These are phyloP conservation scores for Rubia balearica DNA, from an alignment of 305 asterid species.

Conservation along the genomic window DNA sequence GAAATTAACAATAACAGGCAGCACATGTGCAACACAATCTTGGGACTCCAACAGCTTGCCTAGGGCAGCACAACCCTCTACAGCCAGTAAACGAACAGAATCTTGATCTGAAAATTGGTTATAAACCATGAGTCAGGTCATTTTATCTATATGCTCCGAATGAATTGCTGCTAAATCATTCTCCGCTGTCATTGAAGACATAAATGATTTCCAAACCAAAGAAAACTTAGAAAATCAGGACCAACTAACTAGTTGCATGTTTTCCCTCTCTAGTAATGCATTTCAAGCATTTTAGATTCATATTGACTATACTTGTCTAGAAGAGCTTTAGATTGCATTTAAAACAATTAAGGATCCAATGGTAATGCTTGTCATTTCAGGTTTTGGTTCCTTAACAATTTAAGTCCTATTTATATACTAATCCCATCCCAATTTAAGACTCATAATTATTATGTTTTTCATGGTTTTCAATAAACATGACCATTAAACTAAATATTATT, in stretches of 20 bases:
- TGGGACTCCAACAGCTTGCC: constrained; percentile 85
- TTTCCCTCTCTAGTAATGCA: not conserved
- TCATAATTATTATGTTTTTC: not conserved
- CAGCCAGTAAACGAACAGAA: constrained; percentile 88
- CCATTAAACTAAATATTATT: too few species aligned
- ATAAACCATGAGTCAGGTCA: not conserved
- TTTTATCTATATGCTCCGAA: not conserved
- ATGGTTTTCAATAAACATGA: not conserved
- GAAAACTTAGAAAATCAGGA: not conserved
- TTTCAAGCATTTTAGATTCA: not conserved
- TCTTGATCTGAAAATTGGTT: constrained; percentile 61
- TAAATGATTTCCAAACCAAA: not conserved
- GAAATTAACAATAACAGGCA: constrained; percentile 88
- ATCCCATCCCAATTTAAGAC: too few species aligned
- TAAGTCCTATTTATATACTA: not conserved
- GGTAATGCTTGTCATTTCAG: not conserved
- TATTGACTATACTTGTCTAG: not conserved
- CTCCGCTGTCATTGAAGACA: not conserved
- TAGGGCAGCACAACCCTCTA: constrained; percentile 90
- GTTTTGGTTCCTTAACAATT: not conserved
- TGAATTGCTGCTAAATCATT: not conserved
- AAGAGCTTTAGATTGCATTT: not conserved
- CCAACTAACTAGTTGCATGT: not conserved
- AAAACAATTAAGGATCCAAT: not conserved
- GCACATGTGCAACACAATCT: constrained; percentile 82